Evolutionary conservation across 177 flowering plant species (phyloP).

Genomic region (Vitis hybrid): DNA sequence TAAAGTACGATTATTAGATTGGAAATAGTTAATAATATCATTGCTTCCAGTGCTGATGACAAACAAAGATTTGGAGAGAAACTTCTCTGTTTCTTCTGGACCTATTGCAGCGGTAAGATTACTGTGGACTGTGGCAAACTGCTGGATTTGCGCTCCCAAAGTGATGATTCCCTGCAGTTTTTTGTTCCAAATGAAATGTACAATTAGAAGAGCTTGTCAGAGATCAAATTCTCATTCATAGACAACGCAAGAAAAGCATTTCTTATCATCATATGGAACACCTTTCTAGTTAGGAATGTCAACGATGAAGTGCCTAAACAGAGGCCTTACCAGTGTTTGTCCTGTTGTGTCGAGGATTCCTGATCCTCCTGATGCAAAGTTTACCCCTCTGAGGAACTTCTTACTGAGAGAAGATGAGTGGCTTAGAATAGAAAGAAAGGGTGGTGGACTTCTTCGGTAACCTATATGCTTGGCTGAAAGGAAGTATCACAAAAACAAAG

Average conservation of each 20-base stretch:
- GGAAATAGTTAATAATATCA: conserved; percentile 29
- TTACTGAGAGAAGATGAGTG: conserved; percentile 2
- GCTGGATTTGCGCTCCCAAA: conserved; percentile 29
- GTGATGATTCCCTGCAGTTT: conserved; percentile 22
- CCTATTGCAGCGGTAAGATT: conserved; percentile 21
- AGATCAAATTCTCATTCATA: too few species aligned
- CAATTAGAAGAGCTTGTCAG: too few species aligned
- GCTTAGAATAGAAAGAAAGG: conserved; percentile 26
- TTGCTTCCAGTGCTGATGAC: conserved; percentile 38
- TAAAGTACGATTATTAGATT: neutral
- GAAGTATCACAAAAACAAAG: too few species aligned
- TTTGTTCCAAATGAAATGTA: too few species aligned
- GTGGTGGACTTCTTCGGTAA: conserved; percentile 33
- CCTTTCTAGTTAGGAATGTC: neutral
- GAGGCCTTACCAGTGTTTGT: neutral
- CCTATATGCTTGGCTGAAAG: conserved; percentile 33
- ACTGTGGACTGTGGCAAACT: conserved; percentile 24
- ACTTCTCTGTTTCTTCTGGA: neutral
- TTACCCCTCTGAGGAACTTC: conserved; percentile 28
- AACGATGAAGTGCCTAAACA: too few species aligned
- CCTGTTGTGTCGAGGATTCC: conserved; percentile 32
- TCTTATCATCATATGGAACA: too few species aligned
- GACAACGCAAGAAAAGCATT: too few species aligned
- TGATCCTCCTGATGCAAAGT: conserved; percentile 58
- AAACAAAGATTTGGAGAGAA: conserved; percentile 29